Evolutionary conservation across 2,329 filamentous ascomycete species (phyloP).

Genomic region (Paramyrothecium roridum): DNA sequence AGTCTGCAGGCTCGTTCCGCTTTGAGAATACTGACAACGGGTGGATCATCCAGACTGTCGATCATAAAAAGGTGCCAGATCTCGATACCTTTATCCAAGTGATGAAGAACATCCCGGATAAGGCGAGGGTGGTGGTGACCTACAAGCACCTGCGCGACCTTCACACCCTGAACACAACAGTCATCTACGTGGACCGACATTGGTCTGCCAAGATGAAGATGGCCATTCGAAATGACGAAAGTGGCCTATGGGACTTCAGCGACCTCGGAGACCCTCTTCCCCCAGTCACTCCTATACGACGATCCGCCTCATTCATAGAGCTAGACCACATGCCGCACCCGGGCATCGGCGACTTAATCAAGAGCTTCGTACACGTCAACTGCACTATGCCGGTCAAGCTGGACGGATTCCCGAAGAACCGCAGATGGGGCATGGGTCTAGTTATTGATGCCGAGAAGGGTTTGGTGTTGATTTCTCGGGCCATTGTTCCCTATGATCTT

Average conservation of each 20-base stretch:
- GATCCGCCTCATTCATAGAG: conserved; percentile 86
- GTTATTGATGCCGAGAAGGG: conserved; percentile 98
- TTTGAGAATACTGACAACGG: conserved; percentile 89
- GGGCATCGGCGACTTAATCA: conserved; percentile 87
- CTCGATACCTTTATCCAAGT: conserved; percentile 87
- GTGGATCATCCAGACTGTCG: conserved; percentile 89
- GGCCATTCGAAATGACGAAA: conserved; percentile 83
- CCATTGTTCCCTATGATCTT: conserved; percentile 92
- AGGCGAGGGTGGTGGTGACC: conserved; percentile 82
- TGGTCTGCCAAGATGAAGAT: conserved; percentile 95
- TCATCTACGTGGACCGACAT: conserved; percentile 89
- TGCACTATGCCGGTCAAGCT: conserved; percentile 94
- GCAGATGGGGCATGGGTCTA: conserved; percentile 91
- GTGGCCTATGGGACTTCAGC: conserved; percentile 91
- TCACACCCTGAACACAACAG: conserved; percentile 89
- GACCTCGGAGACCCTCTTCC: conserved; percentile 81
- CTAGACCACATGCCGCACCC: conserved; percentile 85
- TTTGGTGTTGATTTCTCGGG: conserved; percentile 87
- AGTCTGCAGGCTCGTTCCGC: conserved; percentile 91
- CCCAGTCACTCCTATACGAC: conserved; percentile 65
- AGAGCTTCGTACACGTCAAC: conserved; percentile 90
- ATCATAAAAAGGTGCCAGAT: conserved; percentile 87
- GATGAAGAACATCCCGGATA: conserved; percentile 80
- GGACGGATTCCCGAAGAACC: conserved; percentile 93
- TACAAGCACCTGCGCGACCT: conserved; percentile 95